Base-by-base conservation (phyloP, 352 stramenopile genomes). In the Globisporangium nunn region DNA sequence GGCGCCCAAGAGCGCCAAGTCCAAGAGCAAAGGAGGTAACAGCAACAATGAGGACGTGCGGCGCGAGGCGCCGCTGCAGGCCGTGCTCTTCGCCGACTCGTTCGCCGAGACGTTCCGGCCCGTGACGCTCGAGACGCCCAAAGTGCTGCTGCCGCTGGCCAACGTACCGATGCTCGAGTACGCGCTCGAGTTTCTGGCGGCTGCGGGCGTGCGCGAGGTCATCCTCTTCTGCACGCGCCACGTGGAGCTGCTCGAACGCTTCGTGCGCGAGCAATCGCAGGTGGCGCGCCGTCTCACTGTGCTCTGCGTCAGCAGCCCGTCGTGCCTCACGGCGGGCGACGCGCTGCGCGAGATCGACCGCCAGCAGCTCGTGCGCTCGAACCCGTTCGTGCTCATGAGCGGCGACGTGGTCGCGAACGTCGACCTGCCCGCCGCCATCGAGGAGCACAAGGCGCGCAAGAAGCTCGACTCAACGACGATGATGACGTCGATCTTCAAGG, bases 131-230 rank as follows among this genome's bases (percentile, higher is more conserved):
- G 62, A 81, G 44, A 66, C 72, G 53, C 93, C 94, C 39, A 98
- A 98, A 71, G 84, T 98, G 23, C 68, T 99, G 23, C 90, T 98
- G 43, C 96, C 96, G 14, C 75, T 99, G 33, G 96, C 96, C 51
- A 98, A 99, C 77, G 88, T 98, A 14, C 85, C 95, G 0, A 91
- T 99, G 73, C 77, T 99, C 57, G 93, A 99, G 70, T 99, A 99
- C 71, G 87, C 93, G 50, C 84, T 99, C 45, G 96, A 99, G 72
- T 98, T 98, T 62, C 79, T 99, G 12, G 89, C 85, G 28, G 82
- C 85, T 15, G 87, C 91, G 18, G 95, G 94, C 59, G 94, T 99
- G 3, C 72, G 98, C 47, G 94, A 99, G 68, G 81, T 99, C 6
- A 87, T 98, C 63, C 74, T 99, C 17, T 95, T 99, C 53, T 98